Evolutionary conservation across 31 red algal genomes (phyloP).

Genomic region (Asparagopsis taxiformis): DNA sequence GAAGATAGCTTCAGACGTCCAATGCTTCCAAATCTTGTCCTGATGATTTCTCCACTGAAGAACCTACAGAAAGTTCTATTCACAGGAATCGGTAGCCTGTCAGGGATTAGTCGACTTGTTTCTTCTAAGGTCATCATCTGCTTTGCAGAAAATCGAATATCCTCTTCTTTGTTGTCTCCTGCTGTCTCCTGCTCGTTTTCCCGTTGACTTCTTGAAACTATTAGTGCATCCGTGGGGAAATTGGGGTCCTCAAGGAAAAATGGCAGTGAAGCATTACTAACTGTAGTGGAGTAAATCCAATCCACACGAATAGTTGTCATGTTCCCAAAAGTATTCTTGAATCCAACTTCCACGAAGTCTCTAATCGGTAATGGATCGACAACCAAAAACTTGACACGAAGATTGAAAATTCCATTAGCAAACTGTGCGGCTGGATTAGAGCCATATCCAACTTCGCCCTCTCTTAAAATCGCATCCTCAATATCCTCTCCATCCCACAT

Average conservation of each 20-base stretch:
- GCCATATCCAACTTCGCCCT: background rate
- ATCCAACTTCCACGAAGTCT: background rate
- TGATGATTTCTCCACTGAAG: constrained; percentile 10
- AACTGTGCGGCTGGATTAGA: constrained; percentile 7
- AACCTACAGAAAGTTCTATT: background rate
- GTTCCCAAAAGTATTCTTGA: background rate
- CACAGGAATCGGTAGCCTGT: background rate
- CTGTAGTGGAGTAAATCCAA: constrained; percentile 1
- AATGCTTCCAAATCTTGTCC: constrained; percentile 3
- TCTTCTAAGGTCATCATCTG: too few relatives aligned
- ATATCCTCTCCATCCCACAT: background rate
- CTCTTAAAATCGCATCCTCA: background rate
- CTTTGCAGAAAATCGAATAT: too few relatives aligned
- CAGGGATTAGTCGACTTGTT: too few relatives aligned
- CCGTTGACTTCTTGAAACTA: too few relatives aligned
- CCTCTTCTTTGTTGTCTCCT: too few relatives aligned
- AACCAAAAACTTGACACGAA: background rate
- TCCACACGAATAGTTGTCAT: background rate
- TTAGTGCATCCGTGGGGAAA: too few relatives aligned
- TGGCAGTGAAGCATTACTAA: too few relatives aligned
- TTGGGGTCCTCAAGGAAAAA: too few relatives aligned
- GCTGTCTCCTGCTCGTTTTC: too few relatives aligned
- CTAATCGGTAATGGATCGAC: background rate
- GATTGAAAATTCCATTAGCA: background rate
- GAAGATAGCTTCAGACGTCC: constrained; percentile 1